A percentile compares a stretch with the other conserved stretches of the same genome.
These are phyloP conservation scores for Yarrowia galli DNA, from an alignment of 1,139 yeast genomes.

Conservation along the genomic window DNA sequence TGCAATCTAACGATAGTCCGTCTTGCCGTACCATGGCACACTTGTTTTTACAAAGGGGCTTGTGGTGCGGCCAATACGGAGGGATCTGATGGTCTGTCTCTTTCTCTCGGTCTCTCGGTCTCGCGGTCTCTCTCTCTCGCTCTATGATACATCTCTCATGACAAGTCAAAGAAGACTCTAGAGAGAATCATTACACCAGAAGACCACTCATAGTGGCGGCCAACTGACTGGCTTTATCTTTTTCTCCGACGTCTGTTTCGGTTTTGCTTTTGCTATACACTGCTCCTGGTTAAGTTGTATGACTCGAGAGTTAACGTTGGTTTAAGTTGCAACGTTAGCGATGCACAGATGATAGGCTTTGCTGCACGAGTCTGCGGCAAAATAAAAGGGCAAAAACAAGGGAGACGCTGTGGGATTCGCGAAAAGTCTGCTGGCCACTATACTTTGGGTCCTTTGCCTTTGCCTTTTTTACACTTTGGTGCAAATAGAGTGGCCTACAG, in stretches of 20 bases:
- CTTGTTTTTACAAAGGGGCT: no score
- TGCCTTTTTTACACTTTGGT: conserved; percentile 26
- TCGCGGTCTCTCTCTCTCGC: no score
- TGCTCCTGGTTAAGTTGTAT: neutral
- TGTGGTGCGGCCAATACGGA: no score
- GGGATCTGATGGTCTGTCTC: no score
- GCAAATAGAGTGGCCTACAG: conserved; percentile 34
- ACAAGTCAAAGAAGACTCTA: no score
- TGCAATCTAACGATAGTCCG: no score
- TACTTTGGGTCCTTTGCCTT: neutral
- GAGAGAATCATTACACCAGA: no score
- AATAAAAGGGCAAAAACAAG: conserved; percentile 1
- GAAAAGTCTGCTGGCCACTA: neutral
- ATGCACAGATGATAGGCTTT: conserved; percentile 9
- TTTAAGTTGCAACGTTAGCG: conserved; percentile 32
- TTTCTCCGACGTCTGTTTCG: no score
- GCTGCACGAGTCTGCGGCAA: neutral
- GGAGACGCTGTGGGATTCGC: conserved; percentile 5
- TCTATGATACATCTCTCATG: no score
- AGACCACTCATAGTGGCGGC: neutral
- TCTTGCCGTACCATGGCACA: no score
- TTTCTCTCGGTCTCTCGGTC: no score
- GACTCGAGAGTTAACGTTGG: conserved; percentile 18
- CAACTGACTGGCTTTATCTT: neutral
- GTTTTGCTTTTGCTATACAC: neutral